These are phyloP conservation scores for Neopestalotiopsis rosae DNA, from an alignment of 2,329 filamentous ascomycete species.

Conservation along the genomic window DNA sequence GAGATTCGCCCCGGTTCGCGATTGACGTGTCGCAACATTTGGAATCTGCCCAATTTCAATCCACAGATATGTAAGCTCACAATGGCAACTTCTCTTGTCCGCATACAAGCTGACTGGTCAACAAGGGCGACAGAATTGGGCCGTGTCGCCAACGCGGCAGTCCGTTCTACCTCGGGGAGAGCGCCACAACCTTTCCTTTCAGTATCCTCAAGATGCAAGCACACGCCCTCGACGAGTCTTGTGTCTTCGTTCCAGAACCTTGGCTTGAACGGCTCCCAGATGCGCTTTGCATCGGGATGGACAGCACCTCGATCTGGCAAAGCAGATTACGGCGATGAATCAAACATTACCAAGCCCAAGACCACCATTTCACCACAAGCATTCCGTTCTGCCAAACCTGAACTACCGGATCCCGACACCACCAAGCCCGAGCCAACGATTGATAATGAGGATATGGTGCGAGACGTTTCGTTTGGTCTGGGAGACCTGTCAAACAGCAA, in stretches of 20 bases:
- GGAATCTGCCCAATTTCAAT: background rate
- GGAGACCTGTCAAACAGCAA: slow-evolving; percentile 24
- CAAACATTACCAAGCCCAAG: slow-evolving; percentile 17
- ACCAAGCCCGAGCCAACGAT: background rate
- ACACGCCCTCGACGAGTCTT: background rate
- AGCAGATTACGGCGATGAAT: background rate
- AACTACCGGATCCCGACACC: background rate
- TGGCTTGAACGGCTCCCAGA: slow-evolving; percentile 15
- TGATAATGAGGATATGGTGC: slow-evolving; percentile 1
- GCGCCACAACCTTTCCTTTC: background rate
- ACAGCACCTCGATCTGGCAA: slow-evolving; percentile 20
- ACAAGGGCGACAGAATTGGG: slow-evolving; percentile 20
- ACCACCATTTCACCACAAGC: background rate
- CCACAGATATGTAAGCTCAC: slow-evolving; percentile 17
- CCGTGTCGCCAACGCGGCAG: slow-evolving; percentile 21
- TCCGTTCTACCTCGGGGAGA: slow-evolving; percentile 16
- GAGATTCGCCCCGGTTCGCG: background rate
- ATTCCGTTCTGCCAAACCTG: background rate
- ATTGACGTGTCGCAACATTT: background rate
- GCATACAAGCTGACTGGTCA: background rate
- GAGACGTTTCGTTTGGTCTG: background rate
- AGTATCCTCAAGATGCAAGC: background rate
- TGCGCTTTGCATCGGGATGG: slow-evolving; percentile 25
- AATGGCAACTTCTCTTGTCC: background rate
- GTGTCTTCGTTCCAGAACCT: slow-evolving; percentile 11